Percentiles rank a stretch among this genome's conserved stretches.
Conservation (phyloP, 2,329 filamentous ascomycete genomes). For the Nothophaeocryptopus gaeumannii region DNA sequence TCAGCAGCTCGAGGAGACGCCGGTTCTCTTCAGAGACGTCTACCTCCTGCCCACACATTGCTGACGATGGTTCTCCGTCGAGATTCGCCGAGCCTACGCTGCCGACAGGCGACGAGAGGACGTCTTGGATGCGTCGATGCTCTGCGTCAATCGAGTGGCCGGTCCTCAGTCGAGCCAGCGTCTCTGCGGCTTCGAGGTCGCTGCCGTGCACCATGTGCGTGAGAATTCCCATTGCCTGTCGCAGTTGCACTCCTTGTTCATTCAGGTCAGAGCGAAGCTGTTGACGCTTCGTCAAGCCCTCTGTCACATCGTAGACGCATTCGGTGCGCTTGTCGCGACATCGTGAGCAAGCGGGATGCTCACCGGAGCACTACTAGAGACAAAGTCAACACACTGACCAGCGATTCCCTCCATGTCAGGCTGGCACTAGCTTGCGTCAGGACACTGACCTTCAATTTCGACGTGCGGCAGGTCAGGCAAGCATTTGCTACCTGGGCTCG, state of each 20-base stretch:
- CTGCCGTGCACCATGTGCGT: conserved; percentile 16
- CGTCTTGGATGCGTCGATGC: conserved; percentile 1
- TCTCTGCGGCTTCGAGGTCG: conserved; percentile 18
- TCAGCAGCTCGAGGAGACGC: background rate
- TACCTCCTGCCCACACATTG: background rate
- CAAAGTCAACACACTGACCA: conserved; percentile 1
- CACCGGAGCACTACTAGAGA: conserved; percentile 12
- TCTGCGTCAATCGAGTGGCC: conserved; percentile 16
- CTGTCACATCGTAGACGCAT: conserved; percentile 23
- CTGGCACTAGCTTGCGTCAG: background rate
- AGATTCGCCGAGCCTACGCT: too few species aligned
- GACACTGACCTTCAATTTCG: conserved; percentile 12
- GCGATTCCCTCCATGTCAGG: background rate
- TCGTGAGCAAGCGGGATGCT: conserved; percentile 18
- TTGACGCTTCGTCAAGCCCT: conserved; percentile 24
- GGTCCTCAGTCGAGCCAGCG: conserved; percentile 22
- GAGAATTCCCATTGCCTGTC: conserved; percentile 12
- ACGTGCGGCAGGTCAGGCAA: conserved; percentile 7
- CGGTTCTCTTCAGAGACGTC: background rate
- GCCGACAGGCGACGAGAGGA: too few species aligned
- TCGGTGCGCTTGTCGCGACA: conserved; percentile 1
- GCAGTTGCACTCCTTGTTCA: conserved; percentile 9
- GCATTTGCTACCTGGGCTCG: conserved; percentile 12
- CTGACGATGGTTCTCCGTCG: too few species aligned
- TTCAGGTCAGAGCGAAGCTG: conserved; percentile 17